A percentile compares a stretch with the other conserved stretches of the same genome.
These are phyloP conservation scores for Cordyceps tenuipes DNA, from an alignment of 2,329 filamentous ascomycete genomes.

Conservation along the genomic window DNA sequence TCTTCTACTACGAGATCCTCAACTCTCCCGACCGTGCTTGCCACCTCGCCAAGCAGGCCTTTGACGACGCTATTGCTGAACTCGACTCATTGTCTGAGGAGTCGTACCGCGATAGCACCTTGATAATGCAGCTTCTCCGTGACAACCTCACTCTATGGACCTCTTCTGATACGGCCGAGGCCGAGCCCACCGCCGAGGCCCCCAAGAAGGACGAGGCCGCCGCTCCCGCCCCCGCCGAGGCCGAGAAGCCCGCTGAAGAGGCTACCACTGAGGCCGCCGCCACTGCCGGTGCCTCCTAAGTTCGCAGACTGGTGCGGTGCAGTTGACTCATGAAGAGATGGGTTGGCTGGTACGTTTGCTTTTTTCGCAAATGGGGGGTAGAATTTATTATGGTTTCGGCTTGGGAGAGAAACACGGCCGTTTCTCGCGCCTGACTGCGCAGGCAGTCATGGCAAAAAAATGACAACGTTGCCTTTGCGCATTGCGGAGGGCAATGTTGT, in stretches of 20 bases:
- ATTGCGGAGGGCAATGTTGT: constrained; percentile 26
- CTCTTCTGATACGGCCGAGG: constrained; percentile 80
- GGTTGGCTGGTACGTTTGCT: constrained; percentile 10
- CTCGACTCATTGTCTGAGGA: constrained; percentile 96
- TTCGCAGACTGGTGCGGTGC: neutral
- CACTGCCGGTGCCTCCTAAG: constrained; percentile 43
- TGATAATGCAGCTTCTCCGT: constrained; percentile 98
- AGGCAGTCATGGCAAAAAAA: constrained; percentile 6
- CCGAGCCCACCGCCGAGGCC: constrained; percentile 52
- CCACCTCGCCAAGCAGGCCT: constrained; percentile 98
- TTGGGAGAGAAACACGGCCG: constrained; percentile 3
- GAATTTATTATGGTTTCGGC: constrained; percentile 6
- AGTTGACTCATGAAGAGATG: constrained; percentile 6
- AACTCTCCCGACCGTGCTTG: constrained; percentile 97
- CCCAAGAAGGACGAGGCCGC: constrained; percentile 53
- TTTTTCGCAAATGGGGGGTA: constrained; percentile 9
- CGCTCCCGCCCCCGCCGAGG: constrained; percentile 19
- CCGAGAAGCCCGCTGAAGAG: constrained; percentile 33
- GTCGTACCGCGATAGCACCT: constrained; percentile 96
- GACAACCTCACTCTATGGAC: constrained; percentile 99
- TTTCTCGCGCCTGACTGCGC: constrained; percentile 6
- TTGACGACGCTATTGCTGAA: constrained; percentile 97
- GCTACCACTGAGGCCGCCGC: constrained; percentile 37
- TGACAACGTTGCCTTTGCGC: neutral
- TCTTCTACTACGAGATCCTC: constrained; percentile 99